phyloP scores from a whole-genome alignment of 2,329 filamentous ascomycete species.

The Colletotrichum godetiae region DNA sequence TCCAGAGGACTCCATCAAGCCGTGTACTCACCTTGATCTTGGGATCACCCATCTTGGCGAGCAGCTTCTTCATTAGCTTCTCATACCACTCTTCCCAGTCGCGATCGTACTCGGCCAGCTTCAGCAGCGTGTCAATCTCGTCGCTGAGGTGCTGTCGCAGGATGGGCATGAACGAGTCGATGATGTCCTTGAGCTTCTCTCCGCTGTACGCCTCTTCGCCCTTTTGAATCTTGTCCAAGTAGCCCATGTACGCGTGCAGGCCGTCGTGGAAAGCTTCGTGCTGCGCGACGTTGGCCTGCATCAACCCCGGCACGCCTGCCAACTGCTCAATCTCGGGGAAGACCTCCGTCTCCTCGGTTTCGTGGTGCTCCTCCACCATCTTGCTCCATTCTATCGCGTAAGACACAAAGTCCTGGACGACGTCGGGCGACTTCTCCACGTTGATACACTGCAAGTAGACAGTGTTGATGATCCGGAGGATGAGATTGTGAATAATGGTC shows the following conservation, averaged over 20 bases:
- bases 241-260: constrained; percentile 45
- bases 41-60: constrained; percentile 36
- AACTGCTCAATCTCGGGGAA: constrained; percentile 47
- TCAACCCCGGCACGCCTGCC: constrained; percentile 41
- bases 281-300: constrained; percentile 48
- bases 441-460: constrained; percentile 42
- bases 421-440: constrained; percentile 38
- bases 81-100: constrained; percentile 48
- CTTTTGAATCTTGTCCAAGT: constrained; percentile 44
- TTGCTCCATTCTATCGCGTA: constrained; percentile 41
- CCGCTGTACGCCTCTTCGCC: constrained; percentile 46
- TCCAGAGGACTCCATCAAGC: too few relatives aligned
- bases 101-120: constrained; percentile 45
- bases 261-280: constrained; percentile 48
- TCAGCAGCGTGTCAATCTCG: constrained; percentile 51
- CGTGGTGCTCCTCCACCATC: constrained; percentile 45
- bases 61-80: constrained; percentile 31
- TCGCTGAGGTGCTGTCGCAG: constrained; percentile 50
- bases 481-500: constrained; percentile 46
- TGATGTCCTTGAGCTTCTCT: constrained; percentile 41
- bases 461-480: constrained; percentile 44
- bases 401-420: constrained; percentile 43
- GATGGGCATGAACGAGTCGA: constrained; percentile 49
- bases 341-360: constrained; percentile 45
- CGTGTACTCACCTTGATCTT: constrained; percentile 36